phyloP scores from a whole-genome alignment of 371 early-diverging fungal genomes.

The Blastocladiella emersonii region DNA sequence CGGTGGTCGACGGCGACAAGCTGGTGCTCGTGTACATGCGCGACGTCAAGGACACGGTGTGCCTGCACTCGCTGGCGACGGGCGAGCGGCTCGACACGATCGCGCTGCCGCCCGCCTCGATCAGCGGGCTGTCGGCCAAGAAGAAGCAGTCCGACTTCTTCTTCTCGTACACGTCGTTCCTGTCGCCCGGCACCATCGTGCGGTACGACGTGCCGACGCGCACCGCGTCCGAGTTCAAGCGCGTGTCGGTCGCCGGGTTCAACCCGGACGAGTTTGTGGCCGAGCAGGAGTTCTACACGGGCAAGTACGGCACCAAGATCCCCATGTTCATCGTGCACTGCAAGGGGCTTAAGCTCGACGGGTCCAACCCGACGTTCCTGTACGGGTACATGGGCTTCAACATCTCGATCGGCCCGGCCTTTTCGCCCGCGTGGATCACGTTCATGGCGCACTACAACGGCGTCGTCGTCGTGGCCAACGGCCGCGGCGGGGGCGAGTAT shows the following conservation, averaged over 20 bases:
- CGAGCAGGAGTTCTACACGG: conserved; percentile 40
- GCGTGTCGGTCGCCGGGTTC: conserved; percentile 29
- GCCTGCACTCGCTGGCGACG: conserved; percentile 14
- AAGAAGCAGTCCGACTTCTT: conserved; percentile 24
- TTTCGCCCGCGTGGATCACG: conserved; percentile 22
- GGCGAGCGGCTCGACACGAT: conserved; percentile 13
- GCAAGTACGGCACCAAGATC: conserved; percentile 44
- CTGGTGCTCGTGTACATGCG: conserved; percentile 37
- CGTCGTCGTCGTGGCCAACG: conserved; percentile 21
- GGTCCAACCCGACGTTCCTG: conserved; percentile 36
- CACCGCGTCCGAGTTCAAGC: conserved; percentile 17
- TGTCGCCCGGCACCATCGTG: conserved; percentile 37
- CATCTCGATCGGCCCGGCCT: conserved; percentile 32
- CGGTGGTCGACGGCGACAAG: conserved; percentile 32
- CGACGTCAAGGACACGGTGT: conserved; percentile 24
- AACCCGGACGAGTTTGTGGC: conserved; percentile 27
- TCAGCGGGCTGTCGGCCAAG: conserved; percentile 10
- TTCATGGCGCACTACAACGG: conserved; percentile 33
- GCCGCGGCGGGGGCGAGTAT: conserved; percentile 37
- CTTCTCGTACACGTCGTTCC: conserved; percentile 29
- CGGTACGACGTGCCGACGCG: conserved; percentile 18
- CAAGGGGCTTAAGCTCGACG: conserved; percentile 27
- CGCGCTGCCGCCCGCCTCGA: conserved; percentile 18
- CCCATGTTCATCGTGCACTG: conserved; percentile 49
- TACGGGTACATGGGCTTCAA: conserved; percentile 52